phyloP scores from a whole-genome alignment of 176 grass and related monocot species.

The Sorghum bicolor region DNA sequence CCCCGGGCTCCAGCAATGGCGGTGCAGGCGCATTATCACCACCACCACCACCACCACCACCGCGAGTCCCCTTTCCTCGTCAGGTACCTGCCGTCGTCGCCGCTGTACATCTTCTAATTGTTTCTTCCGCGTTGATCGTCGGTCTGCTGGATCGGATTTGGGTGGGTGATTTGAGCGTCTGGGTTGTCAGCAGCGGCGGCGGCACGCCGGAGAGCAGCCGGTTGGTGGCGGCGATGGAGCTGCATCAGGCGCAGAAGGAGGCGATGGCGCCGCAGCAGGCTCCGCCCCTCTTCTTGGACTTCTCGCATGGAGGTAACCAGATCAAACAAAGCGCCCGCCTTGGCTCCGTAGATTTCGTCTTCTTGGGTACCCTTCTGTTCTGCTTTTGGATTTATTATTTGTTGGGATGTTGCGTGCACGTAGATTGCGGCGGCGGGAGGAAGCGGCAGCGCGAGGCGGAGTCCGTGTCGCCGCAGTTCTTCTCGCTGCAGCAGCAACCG shows the following conservation, averaged over 20 bases:
- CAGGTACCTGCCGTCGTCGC: slow-evolving; percentile 25
- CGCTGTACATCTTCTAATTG: not conserved
- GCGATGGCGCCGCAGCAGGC: not conserved
- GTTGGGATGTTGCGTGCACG: not conserved
- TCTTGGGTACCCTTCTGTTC: not conserved
- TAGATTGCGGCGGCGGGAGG: slow-evolving; percentile 33
- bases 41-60: slow-evolving; percentile 4
- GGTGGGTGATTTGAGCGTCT: slow-evolving; percentile 32
- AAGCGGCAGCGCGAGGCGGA: slow-evolving; percentile 43
- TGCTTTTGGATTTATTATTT: not conserved
- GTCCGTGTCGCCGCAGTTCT: slow-evolving; percentile 10
- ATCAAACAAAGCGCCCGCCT: not conserved
- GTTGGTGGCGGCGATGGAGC: not conserved
- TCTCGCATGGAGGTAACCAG: slow-evolving; percentile 2
- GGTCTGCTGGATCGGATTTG: not conserved
- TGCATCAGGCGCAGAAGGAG: not conserved
- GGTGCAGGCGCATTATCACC: slow-evolving; percentile 28
- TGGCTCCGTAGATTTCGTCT: not conserved
- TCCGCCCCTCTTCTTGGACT: slow-evolving; percentile 30
- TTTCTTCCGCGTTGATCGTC: not conserved
- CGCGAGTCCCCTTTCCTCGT: slow-evolving; percentile 18
- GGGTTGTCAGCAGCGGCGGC: slow-evolving; percentile 20
- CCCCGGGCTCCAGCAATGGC: slow-evolving; percentile 23
- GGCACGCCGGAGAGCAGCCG: slow-evolving; percentile 14
- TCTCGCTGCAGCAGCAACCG: slow-evolving; percentile 37